These are phyloP conservation scores for Corchorus capsularis DNA, from an alignment of 345 rosid species.

Conservation along the genomic window DNA sequence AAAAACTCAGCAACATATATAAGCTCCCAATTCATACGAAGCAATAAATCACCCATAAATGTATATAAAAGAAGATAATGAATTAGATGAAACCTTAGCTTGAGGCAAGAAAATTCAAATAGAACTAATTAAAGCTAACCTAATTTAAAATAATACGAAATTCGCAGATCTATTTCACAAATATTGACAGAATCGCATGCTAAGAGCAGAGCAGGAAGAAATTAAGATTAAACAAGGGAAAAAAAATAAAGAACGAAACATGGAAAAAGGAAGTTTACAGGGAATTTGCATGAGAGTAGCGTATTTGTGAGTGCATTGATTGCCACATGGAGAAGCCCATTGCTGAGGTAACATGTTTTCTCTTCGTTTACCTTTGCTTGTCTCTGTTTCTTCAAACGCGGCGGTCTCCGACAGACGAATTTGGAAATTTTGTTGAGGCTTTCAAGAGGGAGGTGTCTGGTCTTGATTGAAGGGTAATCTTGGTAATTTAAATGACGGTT, in stretches of 20 bases:
- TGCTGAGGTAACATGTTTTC: constrained; percentile 63
- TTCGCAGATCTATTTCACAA: neutral
- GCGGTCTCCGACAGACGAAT: constrained; percentile 11
- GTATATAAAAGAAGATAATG: neutral
- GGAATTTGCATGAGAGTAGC: constrained; percentile 86
- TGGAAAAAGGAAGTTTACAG: constrained; percentile 37
- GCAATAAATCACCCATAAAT: neutral
- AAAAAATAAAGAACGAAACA: neutral
- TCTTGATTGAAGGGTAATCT: neutral
- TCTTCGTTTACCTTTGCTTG: constrained; percentile 22
- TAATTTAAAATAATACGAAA: neutral
- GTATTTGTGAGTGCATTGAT: constrained; percentile 76
- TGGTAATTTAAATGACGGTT: neutral
- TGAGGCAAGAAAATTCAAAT: neutral
- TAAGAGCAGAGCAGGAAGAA: neutral
- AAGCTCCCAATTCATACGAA: neutral
- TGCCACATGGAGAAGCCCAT: constrained; percentile 90
- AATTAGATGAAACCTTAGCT: neutral
- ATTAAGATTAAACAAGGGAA: no score
- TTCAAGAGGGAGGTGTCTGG: neutral
- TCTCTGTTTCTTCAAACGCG: neutral
- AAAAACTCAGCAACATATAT: neutral
- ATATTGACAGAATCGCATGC: neutral
- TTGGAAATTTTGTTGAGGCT: neutral
- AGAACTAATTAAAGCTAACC: neutral